A percentile compares a stretch with the other conserved stretches of the same genome.
These are phyloP conservation scores for Cudoniella acicularis DNA, from an alignment of 495 filamentous ascomycete genomes.

Conservation along the genomic window DNA sequence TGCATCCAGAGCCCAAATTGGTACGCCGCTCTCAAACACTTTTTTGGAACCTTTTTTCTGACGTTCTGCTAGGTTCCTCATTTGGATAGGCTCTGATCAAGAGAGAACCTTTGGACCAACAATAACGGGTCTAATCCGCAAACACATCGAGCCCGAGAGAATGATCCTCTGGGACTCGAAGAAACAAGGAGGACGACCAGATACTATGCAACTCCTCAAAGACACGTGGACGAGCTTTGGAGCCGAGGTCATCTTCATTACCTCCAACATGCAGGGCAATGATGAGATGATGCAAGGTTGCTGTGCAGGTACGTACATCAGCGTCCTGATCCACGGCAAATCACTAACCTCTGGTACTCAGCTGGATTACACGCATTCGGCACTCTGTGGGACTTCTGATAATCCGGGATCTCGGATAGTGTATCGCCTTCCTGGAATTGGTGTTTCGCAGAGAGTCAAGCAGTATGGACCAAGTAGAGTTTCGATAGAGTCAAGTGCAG, in stretches of 20 bases:
- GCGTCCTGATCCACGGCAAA: slow-evolving; percentile 4
- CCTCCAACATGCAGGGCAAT: slow-evolving; percentile 41
- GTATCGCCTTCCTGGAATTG: slow-evolving; percentile 11
- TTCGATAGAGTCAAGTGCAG: slow-evolving; percentile 9
- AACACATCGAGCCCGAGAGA: slow-evolving; percentile 40
- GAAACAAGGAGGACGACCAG: slow-evolving; percentile 39
- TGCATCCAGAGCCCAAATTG: slow-evolving; percentile 42
- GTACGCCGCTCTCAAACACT: slow-evolving; percentile 19
- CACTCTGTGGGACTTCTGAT: slow-evolving; percentile 43
- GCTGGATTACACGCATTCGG: slow-evolving; percentile 41
- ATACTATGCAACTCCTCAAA: slow-evolving; percentile 38
- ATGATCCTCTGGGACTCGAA: slow-evolving; percentile 47
- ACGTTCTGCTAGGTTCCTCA: slow-evolving; percentile 34
- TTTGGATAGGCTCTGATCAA: slow-evolving; percentile 44
- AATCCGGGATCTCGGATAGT: slow-evolving; percentile 17
- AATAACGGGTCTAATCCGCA: slow-evolving; percentile 36
- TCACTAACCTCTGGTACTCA: slow-evolving; percentile 21
- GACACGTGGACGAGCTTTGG: slow-evolving; percentile 40
- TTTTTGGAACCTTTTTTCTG: neutral
- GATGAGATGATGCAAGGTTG: slow-evolving; percentile 46
- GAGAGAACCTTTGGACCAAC: slow-evolving; percentile 43
- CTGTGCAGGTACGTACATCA: slow-evolving; percentile 30
- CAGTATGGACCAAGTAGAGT: slow-evolving; percentile 13
- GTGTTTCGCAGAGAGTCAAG: slow-evolving; percentile 9
- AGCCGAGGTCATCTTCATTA: slow-evolving; percentile 46